Evolutionary conservation across 768 basidiomycete genomes (phyloP), one percentile per base, ranked within the genome.

Genomic region (Boletus subparvulus): DNA sequence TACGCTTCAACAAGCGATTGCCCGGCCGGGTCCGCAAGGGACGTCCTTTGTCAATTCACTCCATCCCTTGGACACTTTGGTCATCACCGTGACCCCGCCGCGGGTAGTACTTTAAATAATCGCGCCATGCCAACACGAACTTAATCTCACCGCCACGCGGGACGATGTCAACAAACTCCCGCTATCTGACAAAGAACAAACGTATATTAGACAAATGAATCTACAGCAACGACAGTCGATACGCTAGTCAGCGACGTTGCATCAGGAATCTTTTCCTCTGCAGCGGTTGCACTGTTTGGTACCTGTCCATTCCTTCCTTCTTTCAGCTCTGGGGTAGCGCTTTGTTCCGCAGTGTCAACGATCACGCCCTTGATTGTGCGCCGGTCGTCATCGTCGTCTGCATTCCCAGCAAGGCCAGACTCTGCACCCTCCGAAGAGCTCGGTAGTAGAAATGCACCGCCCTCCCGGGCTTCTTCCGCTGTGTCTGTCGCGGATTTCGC

Each of bases 311-410:
- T 50, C 47, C 37, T 50, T 13, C 44, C 54, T 32, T 44, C 49
- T 57, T 65, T 67, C 30, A 48, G 12, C 56, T 58, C 60, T 26
- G 56, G 17, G 32, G 37, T 43, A 33, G 50, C 58, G 21, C 49
- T 51, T 37, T 54, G 60, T 44, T 59, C 62, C 33, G 61, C 61
- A 50, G 30, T 19, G 32, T 66, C 60, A 37, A 69, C 54, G 26
- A 64, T 64, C 41, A 68, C 61, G n/a, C 69, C 68, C 37, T 71
- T 65, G 59, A 73, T 70, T 62, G 76, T 64, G 64, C 77, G 58
- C 68, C 78, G 69, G 78, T 83, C 60, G 74, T 83, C 69, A 55
- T 72, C 76, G 49, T 74, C 76, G n/a, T 66, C 71, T 39, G 35
- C 24, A 61, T 56, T 65, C 21, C 58, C 52, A 5, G 28, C 39